These are phyloP conservation scores for Saccharomycopsis fermentans DNA, from an alignment of 805 yeast species.

Conservation along the genomic window DNA sequence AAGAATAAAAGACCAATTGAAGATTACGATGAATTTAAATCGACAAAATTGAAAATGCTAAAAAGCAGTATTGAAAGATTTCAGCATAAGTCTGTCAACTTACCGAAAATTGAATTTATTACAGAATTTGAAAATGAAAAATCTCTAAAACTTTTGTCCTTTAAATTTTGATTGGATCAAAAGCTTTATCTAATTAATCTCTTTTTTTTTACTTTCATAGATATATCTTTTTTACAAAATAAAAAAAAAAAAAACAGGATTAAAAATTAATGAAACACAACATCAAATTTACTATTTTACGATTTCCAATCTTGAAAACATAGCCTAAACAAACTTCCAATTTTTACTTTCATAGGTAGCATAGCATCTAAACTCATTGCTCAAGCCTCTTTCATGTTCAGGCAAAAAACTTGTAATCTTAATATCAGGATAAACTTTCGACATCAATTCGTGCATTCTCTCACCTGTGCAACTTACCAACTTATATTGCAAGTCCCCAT, in stretches of 20 bases:
- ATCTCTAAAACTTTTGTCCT: neutral
- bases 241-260: neutral
- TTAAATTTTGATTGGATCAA: neutral
- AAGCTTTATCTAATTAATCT: no score
- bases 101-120: neutral
- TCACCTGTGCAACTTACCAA: slow-evolving; percentile 83
- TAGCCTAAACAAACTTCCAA: slow-evolving; percentile 42
- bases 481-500: slow-evolving; percentile 36
- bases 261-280: no score
- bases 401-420: slow-evolving; percentile 61
- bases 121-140: neutral
- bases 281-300: no score
- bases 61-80: neutral
- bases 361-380: slow-evolving; percentile 82
- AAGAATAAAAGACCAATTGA: neutral
- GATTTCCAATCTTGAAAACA: no score
- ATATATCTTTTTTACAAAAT: no score
- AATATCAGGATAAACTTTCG: slow-evolving; percentile 52
- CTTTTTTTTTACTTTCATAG: no score
- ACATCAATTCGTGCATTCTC: slow-evolving; percentile 62
- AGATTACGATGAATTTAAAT: neutral
- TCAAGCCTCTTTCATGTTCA: slow-evolving; percentile 73
- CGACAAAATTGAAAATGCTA: neutral
- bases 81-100: neutral
- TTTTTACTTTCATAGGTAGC: slow-evolving; percentile 57